Evolutionary conservation across 495 filamentous ascomycete species (phyloP).

Genomic region (Neurospora tetrasperma): DNA sequence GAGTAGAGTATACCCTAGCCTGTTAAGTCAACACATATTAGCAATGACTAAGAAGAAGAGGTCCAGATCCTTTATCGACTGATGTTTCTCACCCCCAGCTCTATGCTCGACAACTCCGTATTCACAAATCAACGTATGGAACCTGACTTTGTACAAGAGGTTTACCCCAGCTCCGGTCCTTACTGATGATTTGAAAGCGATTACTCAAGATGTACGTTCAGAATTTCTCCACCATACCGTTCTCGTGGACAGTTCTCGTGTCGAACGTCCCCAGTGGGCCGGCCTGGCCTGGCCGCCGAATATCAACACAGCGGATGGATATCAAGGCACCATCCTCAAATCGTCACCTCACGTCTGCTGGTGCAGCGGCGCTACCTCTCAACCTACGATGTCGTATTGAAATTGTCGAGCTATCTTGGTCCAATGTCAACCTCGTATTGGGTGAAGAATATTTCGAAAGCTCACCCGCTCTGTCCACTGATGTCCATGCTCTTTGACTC

Average conservation of each 20-base stretch:
- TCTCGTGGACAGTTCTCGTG: background rate
- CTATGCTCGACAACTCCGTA: background rate
- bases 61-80: background rate
- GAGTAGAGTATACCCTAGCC: background rate
- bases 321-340: background rate
- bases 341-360: background rate
- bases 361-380: background rate
- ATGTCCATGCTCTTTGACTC: background rate
- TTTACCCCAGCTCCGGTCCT: background rate
- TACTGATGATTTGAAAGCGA: no score
- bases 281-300: background rate
- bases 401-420: background rate
- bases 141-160: background rate
- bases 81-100: background rate
- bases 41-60: background rate
- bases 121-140: background rate
- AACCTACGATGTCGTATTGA: background rate
- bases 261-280: background rate
- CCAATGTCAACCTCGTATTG: background rate
- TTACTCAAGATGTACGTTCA: no score
- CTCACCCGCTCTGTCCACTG: background rate
- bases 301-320: background rate
- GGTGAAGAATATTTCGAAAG: background rate
- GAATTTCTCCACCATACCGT: background rate
- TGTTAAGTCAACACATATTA: background rate